Evolutionary conservation across 139 green algal genomes (phyloP), one percentile per base, ranked within the genome.

Genomic region (Gonium pectorale): DNA sequence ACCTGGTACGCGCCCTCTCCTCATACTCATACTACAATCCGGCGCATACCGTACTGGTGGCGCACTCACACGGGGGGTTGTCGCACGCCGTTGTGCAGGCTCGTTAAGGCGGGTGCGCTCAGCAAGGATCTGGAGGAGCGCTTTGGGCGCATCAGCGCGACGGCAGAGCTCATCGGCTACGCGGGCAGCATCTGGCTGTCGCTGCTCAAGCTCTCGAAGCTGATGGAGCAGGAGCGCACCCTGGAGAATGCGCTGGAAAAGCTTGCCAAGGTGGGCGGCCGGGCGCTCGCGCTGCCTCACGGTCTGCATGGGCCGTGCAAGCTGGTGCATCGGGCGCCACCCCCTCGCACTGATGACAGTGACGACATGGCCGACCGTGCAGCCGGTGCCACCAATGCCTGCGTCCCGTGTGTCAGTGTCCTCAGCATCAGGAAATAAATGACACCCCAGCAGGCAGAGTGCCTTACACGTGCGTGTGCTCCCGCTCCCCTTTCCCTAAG

Each of bases 51-150:
- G 21, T 64, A 33, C 7, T 8, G 5, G n/a, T 22, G 60, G 29
- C 40, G 5, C 7, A 43, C 60, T 24, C 37, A 71, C 13, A 22
- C 24, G 33, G 64, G 27, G 5, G 24, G 29, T n/a, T 68, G 9
- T 21, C 54, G 54, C 60, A 40, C 8, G n/a, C n/a, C 11, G 8
- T 5, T 64, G 7, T 29, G 49, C 87, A 95, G 93, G 93, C 91
- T 97, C 38, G 92, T 97, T 43, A 97, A 98, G 88, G 86, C 94
- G 19, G 94, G 95, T 2, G 85, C 96, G 27, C 52, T 98, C 6
- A 67, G 68, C 70, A 94, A 94, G 62, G 73, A 81, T 8, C 86
- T 89, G 21, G 90, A 92, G 63, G 73, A 77, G 35, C 68, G 83
- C 27, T 59, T 98, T 5, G 77, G 62, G 15, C 78, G 80, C 29